Conservation (phyloP, 2,329 filamentous ascomycete species). For the Stagonosporopsis chrysanthemi region DNA sequence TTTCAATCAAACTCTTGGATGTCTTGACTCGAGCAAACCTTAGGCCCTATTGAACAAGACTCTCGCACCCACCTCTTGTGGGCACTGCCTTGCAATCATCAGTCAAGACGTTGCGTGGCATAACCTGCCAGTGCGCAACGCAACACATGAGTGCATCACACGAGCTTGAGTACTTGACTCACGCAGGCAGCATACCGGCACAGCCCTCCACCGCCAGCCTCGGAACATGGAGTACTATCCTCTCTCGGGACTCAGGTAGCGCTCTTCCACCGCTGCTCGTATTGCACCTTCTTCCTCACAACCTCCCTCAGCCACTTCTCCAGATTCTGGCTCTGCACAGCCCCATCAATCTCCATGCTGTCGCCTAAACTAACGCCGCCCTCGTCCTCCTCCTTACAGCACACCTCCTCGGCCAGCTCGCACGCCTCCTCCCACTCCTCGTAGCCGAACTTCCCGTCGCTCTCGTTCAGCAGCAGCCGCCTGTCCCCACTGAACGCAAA, state of each 20-base stretch:
- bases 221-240: not conserved
- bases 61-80: too few relatives aligned
- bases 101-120: too few relatives aligned
- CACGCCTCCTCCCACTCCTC: slow-evolving; percentile 77
- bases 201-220: not conserved
- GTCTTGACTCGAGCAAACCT: not conserved
- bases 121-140: not conserved
- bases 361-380: slow-evolving; percentile 39
- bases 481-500: slow-evolving; percentile 74
- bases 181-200: not conserved
- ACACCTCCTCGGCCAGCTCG: slow-evolving; percentile 70
- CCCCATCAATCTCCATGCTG: slow-evolving; percentile 52
- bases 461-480: slow-evolving; percentile 79
- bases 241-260: slow-evolving; percentile 36
- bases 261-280: slow-evolving; percentile 53
- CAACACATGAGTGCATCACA: not conserved
- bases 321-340: slow-evolving; percentile 38
- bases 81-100: not conserved
- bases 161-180: not conserved
- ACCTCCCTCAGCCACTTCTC: slow-evolving; percentile 52
- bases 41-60: not conserved
- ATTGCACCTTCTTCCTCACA: slow-evolving; percentile 50
- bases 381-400: slow-evolving; percentile 60
- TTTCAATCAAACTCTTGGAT: not conserved
- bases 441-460: slow-evolving; percentile 78